A percentile compares a stretch with the other conserved stretches of the same genome.
phyloP scores from a whole-genome alignment of 2,329 filamentous ascomycete genomes.

The Microcera coccophila region DNA sequence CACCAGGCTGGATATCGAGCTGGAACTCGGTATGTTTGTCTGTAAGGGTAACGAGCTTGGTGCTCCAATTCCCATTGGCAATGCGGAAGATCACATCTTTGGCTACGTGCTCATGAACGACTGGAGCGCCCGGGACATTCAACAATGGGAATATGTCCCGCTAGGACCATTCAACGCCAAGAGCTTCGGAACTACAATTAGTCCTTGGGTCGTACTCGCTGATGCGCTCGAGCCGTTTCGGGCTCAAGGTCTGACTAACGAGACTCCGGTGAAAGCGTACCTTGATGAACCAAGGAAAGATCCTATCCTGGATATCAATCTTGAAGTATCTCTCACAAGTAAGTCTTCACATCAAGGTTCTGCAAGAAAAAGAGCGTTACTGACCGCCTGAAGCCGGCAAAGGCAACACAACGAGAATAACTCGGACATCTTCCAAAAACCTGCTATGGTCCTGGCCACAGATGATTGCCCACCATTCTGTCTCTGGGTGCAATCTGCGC shows the following conservation, averaged over 20 bases:
- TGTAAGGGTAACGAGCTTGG: constrained; percentile 64
- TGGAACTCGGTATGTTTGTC: constrained; percentile 74
- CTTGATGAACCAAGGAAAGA: constrained; percentile 53
- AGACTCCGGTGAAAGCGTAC: constrained; percentile 34
- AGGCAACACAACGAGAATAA: constrained; percentile 30
- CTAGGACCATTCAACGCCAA: constrained; percentile 62
- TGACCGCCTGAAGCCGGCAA: neutral
- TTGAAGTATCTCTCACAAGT: constrained; percentile 35
- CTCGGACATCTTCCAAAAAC: constrained; percentile 34
- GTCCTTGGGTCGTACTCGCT: constrained; percentile 59
- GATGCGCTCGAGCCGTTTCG: constrained; percentile 47
- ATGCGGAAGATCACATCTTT: constrained; percentile 70
- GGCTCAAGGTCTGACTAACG: constrained; percentile 29
- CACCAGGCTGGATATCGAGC: constrained; percentile 66
- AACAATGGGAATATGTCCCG: constrained; percentile 58
- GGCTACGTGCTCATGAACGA: constrained; percentile 64
- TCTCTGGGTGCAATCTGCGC: constrained; percentile 71
- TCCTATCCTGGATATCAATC: constrained; percentile 35
- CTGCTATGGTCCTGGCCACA: constrained; percentile 79
- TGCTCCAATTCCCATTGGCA: constrained; percentile 58
- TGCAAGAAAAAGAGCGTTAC: neutral
- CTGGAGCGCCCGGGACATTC: constrained; percentile 61
- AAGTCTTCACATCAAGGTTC: neutral
- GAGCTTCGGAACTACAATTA: constrained; percentile 57
- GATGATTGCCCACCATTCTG: constrained; percentile 77